phyloP scores from a whole-genome alignment of 768 basidiomycete species.

The Tylopilus plumbeoviolaceoides region DNA sequence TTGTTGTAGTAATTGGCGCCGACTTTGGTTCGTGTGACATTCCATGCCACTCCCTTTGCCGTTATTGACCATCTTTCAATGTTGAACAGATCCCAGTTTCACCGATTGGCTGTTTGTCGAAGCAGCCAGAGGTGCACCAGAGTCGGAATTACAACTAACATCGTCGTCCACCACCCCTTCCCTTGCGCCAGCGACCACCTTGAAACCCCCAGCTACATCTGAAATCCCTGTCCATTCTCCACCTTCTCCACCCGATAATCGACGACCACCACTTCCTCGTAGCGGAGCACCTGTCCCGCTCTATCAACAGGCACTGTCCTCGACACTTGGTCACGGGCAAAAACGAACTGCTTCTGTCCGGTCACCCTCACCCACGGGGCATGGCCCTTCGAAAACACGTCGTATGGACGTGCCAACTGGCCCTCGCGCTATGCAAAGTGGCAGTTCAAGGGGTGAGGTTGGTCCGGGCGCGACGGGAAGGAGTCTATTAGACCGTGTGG shows the following conservation, averaged over 20 bases:
- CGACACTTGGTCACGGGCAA: conserved; percentile 48
- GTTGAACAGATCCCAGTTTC: conserved; percentile 66
- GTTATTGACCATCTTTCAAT: conserved; percentile 3
- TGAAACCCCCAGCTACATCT: conserved; percentile 28
- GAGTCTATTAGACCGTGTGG: conserved; percentile 81
- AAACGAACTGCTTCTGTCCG: conserved; percentile 65
- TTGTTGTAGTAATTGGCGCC: conserved; percentile 59
- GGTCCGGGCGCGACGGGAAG: conserved; percentile 35
- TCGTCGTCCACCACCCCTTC: conserved; percentile 25
- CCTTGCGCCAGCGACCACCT: conserved; percentile 19
- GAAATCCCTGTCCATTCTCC: conserved; percentile 25
- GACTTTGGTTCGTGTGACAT: conserved; percentile 60
- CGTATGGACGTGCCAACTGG: conserved; percentile 79
- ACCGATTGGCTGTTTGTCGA: conserved; percentile 87
- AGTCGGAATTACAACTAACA: conserved; percentile 41
- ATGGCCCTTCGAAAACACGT: conserved; percentile 64
- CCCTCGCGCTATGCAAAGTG: conserved; percentile 72
- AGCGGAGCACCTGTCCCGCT: conserved; percentile 29
- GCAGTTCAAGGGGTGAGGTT: conserved; percentile 16
- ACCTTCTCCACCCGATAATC: conserved; percentile 12
- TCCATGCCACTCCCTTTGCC: neutral
- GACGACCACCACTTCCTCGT: neutral
- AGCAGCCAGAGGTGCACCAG: conserved; percentile 65
- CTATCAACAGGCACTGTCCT: conserved; percentile 73
- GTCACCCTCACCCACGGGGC: conserved; percentile 60